phyloP scores from a whole-genome alignment of 495 filamentous ascomycete species.

The Xylaria scruposa region DNA sequence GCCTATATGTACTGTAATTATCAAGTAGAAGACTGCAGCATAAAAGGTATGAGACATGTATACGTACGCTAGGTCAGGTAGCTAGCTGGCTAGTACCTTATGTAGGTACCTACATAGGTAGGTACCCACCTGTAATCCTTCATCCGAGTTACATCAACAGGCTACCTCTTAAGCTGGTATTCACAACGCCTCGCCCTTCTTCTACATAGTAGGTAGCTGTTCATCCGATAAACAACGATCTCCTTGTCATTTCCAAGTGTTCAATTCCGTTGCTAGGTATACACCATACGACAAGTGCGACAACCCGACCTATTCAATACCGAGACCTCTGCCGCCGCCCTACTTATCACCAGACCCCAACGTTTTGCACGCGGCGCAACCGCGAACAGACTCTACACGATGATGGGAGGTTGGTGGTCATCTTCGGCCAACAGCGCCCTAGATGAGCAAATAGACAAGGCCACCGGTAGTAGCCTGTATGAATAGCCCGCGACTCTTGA shows the following conservation, averaged over 20 bases:
- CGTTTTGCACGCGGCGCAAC: conserved; percentile 18
- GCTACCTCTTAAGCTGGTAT: conserved; percentile 10
- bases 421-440: conserved; percentile 77
- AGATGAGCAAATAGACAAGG: conserved; percentile 95
- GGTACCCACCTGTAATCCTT: conserved; percentile 2
- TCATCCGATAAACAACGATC: neutral
- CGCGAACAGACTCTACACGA: conserved; percentile 35
- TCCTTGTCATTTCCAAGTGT: neutral
- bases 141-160: conserved; percentile 27
- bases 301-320: neutral
- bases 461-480: conserved; percentile 91
- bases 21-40: no score
- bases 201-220: no score
- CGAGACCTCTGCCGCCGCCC: neutral
- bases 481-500: conserved; percentile 26
- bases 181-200: neutral
- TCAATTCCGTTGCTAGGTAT: conserved; percentile 1
- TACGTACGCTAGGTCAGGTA: neutral
- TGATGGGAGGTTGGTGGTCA: conserved; percentile 91
- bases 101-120: neutral
- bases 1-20: neutral
- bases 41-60: neutral
- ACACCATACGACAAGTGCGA: neutral
- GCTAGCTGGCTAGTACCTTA: no score
- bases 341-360: conserved; percentile 8